phyloP scores from a whole-genome alignment of 257 asterid species.

The Datura wrightii region DNA sequence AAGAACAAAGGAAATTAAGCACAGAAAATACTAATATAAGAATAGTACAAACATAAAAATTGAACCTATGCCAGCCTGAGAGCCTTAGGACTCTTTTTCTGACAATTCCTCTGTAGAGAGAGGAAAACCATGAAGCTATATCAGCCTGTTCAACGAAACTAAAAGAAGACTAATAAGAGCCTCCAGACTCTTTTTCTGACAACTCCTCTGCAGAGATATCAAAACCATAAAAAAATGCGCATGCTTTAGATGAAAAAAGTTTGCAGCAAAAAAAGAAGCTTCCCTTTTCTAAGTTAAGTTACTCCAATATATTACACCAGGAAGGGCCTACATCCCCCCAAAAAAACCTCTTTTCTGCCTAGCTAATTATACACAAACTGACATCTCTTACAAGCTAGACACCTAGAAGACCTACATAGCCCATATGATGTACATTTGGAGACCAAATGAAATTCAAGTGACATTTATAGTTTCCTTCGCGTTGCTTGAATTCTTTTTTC shows the following conservation, averaged over 20 bases:
- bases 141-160: conserved; percentile 17
- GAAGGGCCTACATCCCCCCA: background rate
- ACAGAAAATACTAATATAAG: background rate
- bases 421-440: background rate
- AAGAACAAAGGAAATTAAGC: background rate
- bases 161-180: background rate
- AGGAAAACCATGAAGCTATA: background rate
- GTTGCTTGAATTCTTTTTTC: conserved; percentile 14
- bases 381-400: conserved; percentile 23
- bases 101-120: background rate
- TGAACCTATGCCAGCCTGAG: background rate
- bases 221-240: background rate
- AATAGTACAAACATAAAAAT: background rate
- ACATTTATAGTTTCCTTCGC: background rate
- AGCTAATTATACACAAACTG: conserved; percentile 8
- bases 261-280: background rate
- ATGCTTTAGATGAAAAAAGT: background rate
- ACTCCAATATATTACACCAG: conserved; percentile 12
- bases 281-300: background rate
- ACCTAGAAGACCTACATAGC: conserved; percentile 18
- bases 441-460: conserved; percentile 13
- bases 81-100: background rate
- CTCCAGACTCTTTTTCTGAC: conserved; percentile 14
- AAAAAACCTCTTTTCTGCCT: background rate
- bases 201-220: conserved; percentile 13